A percentile compares a stretch with the other conserved stretches of the same genome.
Evolutionary conservation across 2,329 filamentous ascomycete genomes (phyloP).

Genomic region (Verticillium albo-atrum): DNA sequence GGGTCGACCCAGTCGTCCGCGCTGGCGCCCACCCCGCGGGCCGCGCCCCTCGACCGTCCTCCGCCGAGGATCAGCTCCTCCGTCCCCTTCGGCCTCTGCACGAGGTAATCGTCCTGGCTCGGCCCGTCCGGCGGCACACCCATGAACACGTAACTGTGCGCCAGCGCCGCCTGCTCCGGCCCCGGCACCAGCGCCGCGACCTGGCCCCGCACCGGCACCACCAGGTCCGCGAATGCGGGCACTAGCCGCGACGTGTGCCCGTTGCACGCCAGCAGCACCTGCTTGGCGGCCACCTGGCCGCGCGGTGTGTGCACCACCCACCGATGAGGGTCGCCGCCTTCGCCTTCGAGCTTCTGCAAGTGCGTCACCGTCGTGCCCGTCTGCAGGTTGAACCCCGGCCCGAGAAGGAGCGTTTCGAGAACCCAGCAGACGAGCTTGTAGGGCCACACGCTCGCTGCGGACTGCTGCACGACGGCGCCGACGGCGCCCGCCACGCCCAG

Average conservation of each 20-base stretch:
- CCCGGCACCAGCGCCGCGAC: slow-evolving; percentile 61
- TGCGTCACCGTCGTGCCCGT: slow-evolving; percentile 63
- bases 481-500: slow-evolving; percentile 52
- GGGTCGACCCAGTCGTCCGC: slow-evolving; percentile 56
- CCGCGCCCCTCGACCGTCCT: slow-evolving; percentile 52
- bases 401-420: slow-evolving; percentile 52
- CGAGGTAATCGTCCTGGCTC: slow-evolving; percentile 65
- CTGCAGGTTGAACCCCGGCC: slow-evolving; percentile 61
- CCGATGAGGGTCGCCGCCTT: slow-evolving; percentile 11
- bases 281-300: slow-evolving; percentile 58
- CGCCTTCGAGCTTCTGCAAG: slow-evolving; percentile 27
- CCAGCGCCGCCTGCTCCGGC: slow-evolving; percentile 16
- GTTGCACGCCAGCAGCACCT: slow-evolving; percentile 76
- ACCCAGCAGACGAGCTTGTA: slow-evolving; percentile 78
- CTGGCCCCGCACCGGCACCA: slow-evolving; percentile 74
- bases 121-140: slow-evolving; percentile 13
- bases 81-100: slow-evolving; percentile 58
- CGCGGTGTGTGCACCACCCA: slow-evolving; percentile 66
- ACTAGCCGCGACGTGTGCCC: slow-evolving; percentile 76
- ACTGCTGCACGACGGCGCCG: slow-evolving; percentile 60
- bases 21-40: slow-evolving; percentile 51
- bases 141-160: slow-evolving; percentile 60
- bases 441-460: slow-evolving; percentile 71
- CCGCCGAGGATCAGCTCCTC: slow-evolving; percentile 69
- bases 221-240: slow-evolving; percentile 62